A percentile compares a stretch with the other conserved stretches of the same genome.
Conservation (phyloP, 2,329 filamentous ascomycete species). For the Waltergamsia citrina region DNA sequence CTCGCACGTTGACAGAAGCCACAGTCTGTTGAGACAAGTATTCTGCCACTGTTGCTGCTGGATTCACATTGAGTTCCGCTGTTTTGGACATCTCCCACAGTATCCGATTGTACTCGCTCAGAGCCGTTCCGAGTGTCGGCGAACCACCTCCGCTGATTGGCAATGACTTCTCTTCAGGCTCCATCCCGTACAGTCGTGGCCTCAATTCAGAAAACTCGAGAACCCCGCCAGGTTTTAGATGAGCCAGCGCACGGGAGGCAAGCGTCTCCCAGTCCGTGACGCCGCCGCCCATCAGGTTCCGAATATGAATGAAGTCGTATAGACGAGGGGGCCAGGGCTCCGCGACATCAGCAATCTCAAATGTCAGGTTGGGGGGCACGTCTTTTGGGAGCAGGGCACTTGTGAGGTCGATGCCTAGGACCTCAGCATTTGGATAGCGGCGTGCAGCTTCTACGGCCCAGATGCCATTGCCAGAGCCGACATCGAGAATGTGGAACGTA, state of each 20-base stretch:
- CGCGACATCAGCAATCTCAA: conserved; percentile 49
- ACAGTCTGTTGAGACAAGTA: conserved; percentile 7
- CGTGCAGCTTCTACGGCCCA: conserved; percentile 33
- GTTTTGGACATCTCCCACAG: too few relatives aligned
- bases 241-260: conserved; percentile 23
- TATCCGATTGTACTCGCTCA: too few relatives aligned
- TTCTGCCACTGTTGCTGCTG: conserved; percentile 8
- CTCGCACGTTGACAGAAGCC: conserved; percentile 12
- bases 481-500: conserved; percentile 23
- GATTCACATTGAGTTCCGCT: too few relatives aligned
- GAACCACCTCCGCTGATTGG: conserved; percentile 10
- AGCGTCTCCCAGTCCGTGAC: conserved; percentile 29
- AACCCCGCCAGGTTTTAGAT: conserved; percentile 32
- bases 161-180: not conserved
- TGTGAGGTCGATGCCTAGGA: conserved; percentile 30
- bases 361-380: conserved; percentile 49
- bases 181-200: conserved; percentile 28
- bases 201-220: conserved; percentile 33
- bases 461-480: conserved; percentile 30
- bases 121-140: conserved; percentile 18
- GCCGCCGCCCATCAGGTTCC: conserved; percentile 33
- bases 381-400: conserved; percentile 27
- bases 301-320: conserved; percentile 32
- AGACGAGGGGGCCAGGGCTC: conserved; percentile 26
- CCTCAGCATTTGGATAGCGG: conserved; percentile 25